Evolutionary conservation across 495 filamentous ascomycete genomes (phyloP), one percentile per base, ranked within the genome.

Genomic region (Penicillium parvum): DNA sequence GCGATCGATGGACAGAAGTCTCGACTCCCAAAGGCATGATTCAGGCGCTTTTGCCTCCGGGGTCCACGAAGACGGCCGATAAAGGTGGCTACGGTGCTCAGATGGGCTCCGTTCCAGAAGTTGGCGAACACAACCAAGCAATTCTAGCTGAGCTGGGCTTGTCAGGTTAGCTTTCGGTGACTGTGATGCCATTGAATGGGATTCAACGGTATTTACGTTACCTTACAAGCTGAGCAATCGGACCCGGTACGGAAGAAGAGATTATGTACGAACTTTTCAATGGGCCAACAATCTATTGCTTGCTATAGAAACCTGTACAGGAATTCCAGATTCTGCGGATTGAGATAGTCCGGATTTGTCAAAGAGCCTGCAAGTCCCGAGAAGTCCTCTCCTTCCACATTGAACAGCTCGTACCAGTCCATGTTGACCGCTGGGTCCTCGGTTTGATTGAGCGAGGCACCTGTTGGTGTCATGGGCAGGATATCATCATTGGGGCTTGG

Each of bases 1-100:
- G 73, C 4, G 57, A 58, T 18, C 60, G 71, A 1, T 76, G 72
- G 74, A 67, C 71, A 1, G 57, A 71, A 38, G 58, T 77, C 6
- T 37, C 67, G 12, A 76, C 71, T 6, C 62, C 70, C 1, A 52
- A 34, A 5, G 72, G 71, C 1, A 10, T 14, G 8, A 56, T 76
- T 2, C 64, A 63, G 10, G 68, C 71, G 7, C 52, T 77, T 30
- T 50, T 73, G 6, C 72, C 72, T 1, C 69, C 68, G 3, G 66
- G 72, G 3, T 51, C 47, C 1, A 61, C 60, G 11, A 55, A 50
- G 4, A 33, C 32, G 4, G 49, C 26, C 1, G 52, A 43, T 0
- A 43, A 42, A 3, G 49, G 48, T 29, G 51, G 49, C 3, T 60
- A 45, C 32, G 43, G 36, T 4, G 60, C 56, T 26, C 38, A 55